These are phyloP conservation scores for Aegilops speltoides DNA, from an alignment of 176 grass and related monocot species.

Conservation along the genomic window DNA sequence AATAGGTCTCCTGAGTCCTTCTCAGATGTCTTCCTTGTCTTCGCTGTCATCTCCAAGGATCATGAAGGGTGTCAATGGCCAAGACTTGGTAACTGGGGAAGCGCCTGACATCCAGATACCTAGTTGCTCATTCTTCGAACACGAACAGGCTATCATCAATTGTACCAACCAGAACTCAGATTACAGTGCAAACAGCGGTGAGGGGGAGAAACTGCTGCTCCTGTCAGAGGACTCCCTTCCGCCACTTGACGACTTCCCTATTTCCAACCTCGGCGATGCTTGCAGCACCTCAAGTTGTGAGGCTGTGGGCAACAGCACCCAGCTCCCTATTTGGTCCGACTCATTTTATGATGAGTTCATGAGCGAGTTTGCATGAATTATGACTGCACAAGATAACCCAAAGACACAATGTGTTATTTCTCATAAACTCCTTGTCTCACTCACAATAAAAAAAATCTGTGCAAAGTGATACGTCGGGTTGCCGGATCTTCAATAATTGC, in stretches of 20 bases:
- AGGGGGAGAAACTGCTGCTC: slow-evolving; percentile 46
- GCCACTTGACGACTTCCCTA: slow-evolving; percentile 60
- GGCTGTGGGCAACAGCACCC: slow-evolving; percentile 48
- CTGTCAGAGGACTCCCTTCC: slow-evolving; percentile 62
- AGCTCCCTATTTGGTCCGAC: slow-evolving; percentile 57
- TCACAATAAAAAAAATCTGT: too few relatives aligned
- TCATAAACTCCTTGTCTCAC: too few relatives aligned
- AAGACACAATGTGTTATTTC: too few relatives aligned
- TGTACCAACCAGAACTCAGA: slow-evolving; percentile 33
- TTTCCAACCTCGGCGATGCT: slow-evolving; percentile 62
- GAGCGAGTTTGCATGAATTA: slow-evolving; percentile 56
- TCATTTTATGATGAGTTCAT: slow-evolving; percentile 73
- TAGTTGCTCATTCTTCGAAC: slow-evolving; percentile 48
- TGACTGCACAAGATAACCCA: neutral
- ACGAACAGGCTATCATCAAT: slow-evolving; percentile 26
- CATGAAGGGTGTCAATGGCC: slow-evolving; percentile 24
- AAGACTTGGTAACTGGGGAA: slow-evolving; percentile 34
- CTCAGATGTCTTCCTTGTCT: slow-evolving; percentile 56
- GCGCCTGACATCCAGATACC: slow-evolving; percentile 53
- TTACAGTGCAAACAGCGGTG: slow-evolving; percentile 27
- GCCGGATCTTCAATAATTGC: too few relatives aligned
- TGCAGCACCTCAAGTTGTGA: slow-evolving; percentile 74
- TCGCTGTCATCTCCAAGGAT: slow-evolving; percentile 48
- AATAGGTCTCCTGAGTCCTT: slow-evolving; percentile 53
- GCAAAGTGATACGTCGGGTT: too few relatives aligned